Evolutionary conservation across 75 land plant species (phyloP).

Genomic region (Cryptomeria japonica): DNA sequence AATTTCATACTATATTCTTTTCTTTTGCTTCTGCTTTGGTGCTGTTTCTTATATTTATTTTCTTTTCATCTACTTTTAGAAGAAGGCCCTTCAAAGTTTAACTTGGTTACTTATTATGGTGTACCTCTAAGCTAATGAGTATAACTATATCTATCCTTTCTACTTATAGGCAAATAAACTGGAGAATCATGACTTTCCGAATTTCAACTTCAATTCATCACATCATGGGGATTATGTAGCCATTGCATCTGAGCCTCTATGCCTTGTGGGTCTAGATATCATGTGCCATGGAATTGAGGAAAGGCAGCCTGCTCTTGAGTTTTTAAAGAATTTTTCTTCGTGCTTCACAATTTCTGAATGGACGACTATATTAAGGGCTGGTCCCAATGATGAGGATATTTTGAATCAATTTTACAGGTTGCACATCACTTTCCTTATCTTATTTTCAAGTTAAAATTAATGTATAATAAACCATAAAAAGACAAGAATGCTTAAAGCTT

Average conservation of each 20-base stretch:
- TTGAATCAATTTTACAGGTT: slow-evolving; percentile 81
- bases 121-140: not conserved
- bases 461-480: not conserved
- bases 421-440: not conserved
- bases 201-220: slow-evolving; percentile 82
- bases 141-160: not conserved
- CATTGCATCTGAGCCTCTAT: slow-evolving; percentile 82
- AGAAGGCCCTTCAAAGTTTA: not conserved
- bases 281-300: slow-evolving; percentile 38
- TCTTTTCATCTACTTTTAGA: not conserved
- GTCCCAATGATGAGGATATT: slow-evolving; percentile 27
- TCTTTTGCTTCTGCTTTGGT: slow-evolving; percentile 3
- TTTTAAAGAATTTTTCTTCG: slow-evolving; percentile 49
- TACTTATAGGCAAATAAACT: slow-evolving; percentile 27
- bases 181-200: slow-evolving; percentile 41
- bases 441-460: not conserved
- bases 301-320: slow-evolving; percentile 39
- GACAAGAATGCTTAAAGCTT: not conserved
- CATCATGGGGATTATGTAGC: slow-evolving; percentile 95
- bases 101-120: not conserved
- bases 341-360: slow-evolving; percentile 74
- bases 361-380: slow-evolving; percentile 57
- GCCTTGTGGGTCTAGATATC: slow-evolving; percentile 85
- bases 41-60: not conserved
- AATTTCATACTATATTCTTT: not conserved